Percentiles rank a stretch among this genome's conserved stretches.
Conservation (phyloP, 2,329 filamentous ascomycete genomes). For the Dendryphion nanum region DNA sequence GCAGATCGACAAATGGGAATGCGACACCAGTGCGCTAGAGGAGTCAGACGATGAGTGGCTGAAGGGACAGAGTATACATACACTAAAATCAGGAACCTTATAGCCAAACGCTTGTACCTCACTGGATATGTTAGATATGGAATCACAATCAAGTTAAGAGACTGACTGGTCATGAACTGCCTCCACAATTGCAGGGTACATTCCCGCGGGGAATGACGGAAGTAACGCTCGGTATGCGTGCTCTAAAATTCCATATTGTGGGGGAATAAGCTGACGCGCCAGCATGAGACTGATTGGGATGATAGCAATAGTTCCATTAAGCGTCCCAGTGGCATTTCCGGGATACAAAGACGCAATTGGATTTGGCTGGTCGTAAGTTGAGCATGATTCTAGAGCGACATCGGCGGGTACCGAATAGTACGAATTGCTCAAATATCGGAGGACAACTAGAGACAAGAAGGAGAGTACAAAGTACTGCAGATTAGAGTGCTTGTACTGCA, state of each 20-base stretch:
- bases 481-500: slow-evolving; percentile 18
- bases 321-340: slow-evolving; percentile 49
- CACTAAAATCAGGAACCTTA: slow-evolving; percentile 49
- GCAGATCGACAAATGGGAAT: slow-evolving; percentile 57
- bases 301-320: slow-evolving; percentile 55
- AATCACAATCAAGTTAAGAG: too few relatives aligned
- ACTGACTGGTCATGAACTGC: slow-evolving; percentile 54
- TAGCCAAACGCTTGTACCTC: slow-evolving; percentile 48
- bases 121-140: too few relatives aligned
- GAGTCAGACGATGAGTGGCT: slow-evolving; percentile 12
- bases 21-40: slow-evolving; percentile 51
- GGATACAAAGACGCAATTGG: slow-evolving; percentile 50
- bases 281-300: slow-evolving; percentile 51
- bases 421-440: slow-evolving; percentile 20
- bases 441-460: slow-evolving; percentile 23
- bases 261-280: slow-evolving; percentile 50
- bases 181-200: slow-evolving; percentile 55
- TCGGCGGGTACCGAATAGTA: slow-evolving; percentile 9
- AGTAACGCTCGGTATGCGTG: slow-evolving; percentile 49
- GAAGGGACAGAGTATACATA: slow-evolving; percentile 28
- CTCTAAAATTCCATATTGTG: slow-evolving; percentile 51
- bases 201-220: slow-evolving; percentile 50
- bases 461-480: slow-evolving; percentile 27
- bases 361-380: slow-evolving; percentile 43
- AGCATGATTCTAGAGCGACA: slow-evolving; percentile 13